A percentile compares a stretch with the other conserved stretches of the same genome.
Evolutionary conservation across 2,329 filamentous ascomycete genomes (phyloP).

Genomic region (Fusarium sp.): DNA sequence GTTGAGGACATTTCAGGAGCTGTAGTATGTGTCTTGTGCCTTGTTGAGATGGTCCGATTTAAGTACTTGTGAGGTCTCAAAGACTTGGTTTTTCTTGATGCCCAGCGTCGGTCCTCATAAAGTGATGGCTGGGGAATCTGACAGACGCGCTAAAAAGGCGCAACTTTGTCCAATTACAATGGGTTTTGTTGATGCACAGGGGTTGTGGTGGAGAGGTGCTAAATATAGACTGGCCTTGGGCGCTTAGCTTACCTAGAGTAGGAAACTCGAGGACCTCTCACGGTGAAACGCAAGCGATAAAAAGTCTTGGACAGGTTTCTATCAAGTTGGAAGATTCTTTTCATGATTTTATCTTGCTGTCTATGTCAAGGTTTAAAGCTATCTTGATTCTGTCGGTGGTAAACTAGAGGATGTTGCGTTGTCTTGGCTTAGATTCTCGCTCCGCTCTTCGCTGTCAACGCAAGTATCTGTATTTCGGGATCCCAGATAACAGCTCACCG

Average conservation of each 20-base stretch:
- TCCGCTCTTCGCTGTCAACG: no score
- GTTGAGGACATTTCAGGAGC: not conserved
- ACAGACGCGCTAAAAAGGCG: not conserved
- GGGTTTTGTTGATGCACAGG: not conserved
- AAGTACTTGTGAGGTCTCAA: not conserved
- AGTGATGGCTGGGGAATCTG: not conserved
- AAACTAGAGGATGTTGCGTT: no score
- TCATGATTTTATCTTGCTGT: no score
- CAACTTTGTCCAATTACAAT: not conserved
- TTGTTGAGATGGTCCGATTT: not conserved
- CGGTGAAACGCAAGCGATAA: not conserved
- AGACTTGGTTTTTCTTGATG: not conserved
- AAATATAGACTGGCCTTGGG: not conserved
- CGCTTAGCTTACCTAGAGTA: not conserved
- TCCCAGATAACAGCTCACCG: accelerated
- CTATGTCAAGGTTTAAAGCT: no score
- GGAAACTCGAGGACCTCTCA: no score
- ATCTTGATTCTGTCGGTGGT: no score
- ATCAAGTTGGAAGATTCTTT: no score
- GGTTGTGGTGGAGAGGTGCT: not conserved
- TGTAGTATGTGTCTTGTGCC: no score
- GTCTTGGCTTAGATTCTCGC: no score
- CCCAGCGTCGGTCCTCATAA: not conserved
- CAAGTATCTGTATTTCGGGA: not conserved
- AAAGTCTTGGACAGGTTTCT: not conserved